Percentiles rank a stretch among this genome's conserved stretches.
These are phyloP conservation scores for Neurospora sp. DNA, from an alignment of 495 filamentous ascomycete species.

Conservation along the genomic window DNA sequence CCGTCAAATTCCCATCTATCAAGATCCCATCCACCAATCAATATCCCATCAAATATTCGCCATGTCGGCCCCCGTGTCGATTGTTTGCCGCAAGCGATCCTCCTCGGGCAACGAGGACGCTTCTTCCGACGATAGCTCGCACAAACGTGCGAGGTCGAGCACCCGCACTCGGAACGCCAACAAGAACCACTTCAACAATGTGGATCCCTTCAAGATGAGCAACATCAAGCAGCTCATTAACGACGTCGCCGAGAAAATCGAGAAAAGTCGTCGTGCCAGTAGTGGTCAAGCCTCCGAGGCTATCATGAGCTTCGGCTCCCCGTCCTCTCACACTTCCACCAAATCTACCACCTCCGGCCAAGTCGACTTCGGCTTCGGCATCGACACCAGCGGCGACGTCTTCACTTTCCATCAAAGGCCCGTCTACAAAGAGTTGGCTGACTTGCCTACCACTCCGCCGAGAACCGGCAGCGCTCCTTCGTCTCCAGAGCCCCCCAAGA, in stretches of 20 bases:
- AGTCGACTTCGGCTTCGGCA: background rate
- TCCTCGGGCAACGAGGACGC: background rate
- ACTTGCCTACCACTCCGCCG: background rate
- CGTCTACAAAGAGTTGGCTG: background rate
- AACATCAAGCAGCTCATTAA: background rate
- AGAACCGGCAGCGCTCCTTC: background rate
- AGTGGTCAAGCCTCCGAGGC: background rate
- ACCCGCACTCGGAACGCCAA: background rate
- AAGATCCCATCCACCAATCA: background rate
- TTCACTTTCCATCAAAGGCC: background rate
- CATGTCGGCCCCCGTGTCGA: background rate
- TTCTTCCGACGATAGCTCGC: background rate
- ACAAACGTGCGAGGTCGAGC: background rate
- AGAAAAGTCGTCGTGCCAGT: background rate
- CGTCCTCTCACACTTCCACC: background rate
- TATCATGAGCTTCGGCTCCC: background rate
- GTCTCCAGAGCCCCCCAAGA: background rate
- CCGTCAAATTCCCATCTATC: background rate
- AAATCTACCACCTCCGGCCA: background rate
- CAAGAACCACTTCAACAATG: background rate
- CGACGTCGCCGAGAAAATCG: background rate
- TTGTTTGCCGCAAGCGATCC: background rate
- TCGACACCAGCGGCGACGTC: background rate
- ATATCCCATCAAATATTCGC: background rate
- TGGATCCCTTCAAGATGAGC: background rate